phyloP scores from a whole-genome alignment of 345 rosid genomes.

The Lepidium africanum region DNA sequence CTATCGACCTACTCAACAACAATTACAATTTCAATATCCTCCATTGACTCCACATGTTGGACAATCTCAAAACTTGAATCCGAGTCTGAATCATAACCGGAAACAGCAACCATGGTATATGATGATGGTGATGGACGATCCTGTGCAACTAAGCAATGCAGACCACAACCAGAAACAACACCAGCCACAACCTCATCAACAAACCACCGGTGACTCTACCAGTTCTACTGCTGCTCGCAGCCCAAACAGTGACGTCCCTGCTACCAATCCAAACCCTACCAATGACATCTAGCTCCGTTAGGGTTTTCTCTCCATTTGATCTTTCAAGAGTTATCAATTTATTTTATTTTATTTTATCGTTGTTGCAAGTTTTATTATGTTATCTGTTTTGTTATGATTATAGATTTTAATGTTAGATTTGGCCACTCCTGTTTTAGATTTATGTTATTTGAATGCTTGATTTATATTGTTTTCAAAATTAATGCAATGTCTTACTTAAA shows the following conservation, averaged over 20 bases:
- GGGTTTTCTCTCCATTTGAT: too few species aligned
- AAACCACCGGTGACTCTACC: neutral
- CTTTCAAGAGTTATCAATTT: neutral
- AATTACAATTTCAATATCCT: too few species aligned
- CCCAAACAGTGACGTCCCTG: neutral
- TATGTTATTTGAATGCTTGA: too few species aligned
- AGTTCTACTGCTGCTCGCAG: neutral
- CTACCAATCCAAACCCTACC: neutral
- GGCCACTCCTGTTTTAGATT: too few species aligned
- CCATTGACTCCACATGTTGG: too few species aligned
- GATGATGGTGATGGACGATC: constrained; percentile 12
- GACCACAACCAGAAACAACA: neutral
- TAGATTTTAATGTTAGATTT: too few species aligned
- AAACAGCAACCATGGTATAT: constrained; percentile 11
- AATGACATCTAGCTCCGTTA: neutral
- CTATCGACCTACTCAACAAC: too few species aligned
- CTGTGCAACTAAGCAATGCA: constrained; percentile 15
- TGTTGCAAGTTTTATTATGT: too few species aligned
- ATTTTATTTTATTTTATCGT: too few species aligned
- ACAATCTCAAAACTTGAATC: neutral
- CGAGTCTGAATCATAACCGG: neutral
- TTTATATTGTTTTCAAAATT: too few species aligned
- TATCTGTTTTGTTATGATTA: too few species aligned
- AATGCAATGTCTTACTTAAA: too few species aligned
- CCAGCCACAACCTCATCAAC: neutral